phyloP scores from a whole-genome alignment of 2,329 filamentous ascomycete genomes.

The Colletotrichum eleusines region DNA sequence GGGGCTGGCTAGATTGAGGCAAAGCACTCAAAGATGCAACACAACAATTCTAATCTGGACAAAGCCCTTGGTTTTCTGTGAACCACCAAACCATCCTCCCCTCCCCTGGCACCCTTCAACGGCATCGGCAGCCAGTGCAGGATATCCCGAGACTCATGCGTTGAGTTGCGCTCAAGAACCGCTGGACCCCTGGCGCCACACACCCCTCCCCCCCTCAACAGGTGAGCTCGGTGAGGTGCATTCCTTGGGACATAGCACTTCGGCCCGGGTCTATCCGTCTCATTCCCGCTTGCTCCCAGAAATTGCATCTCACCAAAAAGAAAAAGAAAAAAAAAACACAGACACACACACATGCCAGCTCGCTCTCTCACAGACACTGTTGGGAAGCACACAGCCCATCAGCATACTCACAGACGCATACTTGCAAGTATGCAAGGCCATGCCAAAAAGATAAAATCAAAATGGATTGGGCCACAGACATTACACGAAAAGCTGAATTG shows the following conservation, averaged over 20 bases:
- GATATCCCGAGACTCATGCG: not conserved
- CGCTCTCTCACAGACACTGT: slow-evolving; percentile 21
- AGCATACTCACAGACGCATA: not conserved
- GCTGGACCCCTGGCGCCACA: too few relatives aligned
- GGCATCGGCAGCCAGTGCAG: not conserved
- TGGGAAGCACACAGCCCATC: slow-evolving; percentile 21
- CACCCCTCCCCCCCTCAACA: not conserved
- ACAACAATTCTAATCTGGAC: not conserved
- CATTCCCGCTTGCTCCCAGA: not conserved
- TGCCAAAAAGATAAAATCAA: not conserved
- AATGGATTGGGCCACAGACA: not conserved
- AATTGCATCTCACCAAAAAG: slow-evolving; percentile 15
- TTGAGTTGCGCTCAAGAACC: not conserved
- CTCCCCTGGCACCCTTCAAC: not conserved
- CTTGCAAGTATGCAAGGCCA: not conserved
- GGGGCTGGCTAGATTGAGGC: not conserved
- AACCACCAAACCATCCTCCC: not conserved
- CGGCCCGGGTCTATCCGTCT: not conserved
- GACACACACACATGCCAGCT: not conserved
- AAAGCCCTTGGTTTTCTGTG: not conserved
- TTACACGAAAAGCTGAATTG: not conserved
- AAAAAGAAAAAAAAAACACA: too few relatives aligned
- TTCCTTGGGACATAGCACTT: not conserved
- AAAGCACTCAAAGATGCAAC: not conserved
- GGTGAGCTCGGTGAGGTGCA: slow-evolving; percentile 9